phyloP scores from a whole-genome alignment of 352 stramenopile species.

The Blastocystis sp. region DNA sequence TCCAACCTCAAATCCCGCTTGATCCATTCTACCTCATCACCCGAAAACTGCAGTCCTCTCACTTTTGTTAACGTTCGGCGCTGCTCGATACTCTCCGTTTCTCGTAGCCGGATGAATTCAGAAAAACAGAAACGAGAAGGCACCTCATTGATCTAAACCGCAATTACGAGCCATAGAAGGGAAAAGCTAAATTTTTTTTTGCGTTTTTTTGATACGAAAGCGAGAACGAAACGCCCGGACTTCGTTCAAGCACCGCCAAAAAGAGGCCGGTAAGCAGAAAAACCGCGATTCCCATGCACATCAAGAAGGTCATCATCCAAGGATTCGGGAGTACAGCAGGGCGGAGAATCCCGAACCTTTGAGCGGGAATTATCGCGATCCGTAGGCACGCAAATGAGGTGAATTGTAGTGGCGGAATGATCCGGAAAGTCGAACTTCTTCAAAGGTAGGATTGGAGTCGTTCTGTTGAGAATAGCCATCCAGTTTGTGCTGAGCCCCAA shows the following conservation, averaged over 20 bases:
- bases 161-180: background rate
- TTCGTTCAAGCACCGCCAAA: conserved; percentile 58
- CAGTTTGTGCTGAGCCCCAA: conserved; percentile 89
- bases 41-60: background rate
- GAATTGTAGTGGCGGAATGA: conserved; percentile 82
- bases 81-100: conserved; percentile 57
- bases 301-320: conserved; percentile 89
- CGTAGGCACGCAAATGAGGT: conserved; percentile 2
- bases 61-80: conserved; percentile 58
- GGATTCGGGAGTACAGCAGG: conserved; percentile 90
- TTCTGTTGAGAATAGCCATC: conserved; percentile 78
- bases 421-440: conserved; percentile 90
- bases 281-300: conserved; percentile 82
- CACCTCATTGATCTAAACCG: conserved; percentile 41
- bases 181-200: too few species aligned
- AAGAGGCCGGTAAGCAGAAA: background rate
- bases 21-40: conserved; percentile 37
- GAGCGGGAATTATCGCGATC: conserved; percentile 87
- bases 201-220: background rate
- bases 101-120: conserved; percentile 57
- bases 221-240: conserved; percentile 29
- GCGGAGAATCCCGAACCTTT: conserved; percentile 78
- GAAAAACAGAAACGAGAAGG: conserved; percentile 65
- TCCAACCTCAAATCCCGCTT: conserved; percentile 62
- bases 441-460: conserved; percentile 74